Evolutionary conservation across 805 yeast species (phyloP).

Genomic region (Ogataea pilisensis): DNA sequence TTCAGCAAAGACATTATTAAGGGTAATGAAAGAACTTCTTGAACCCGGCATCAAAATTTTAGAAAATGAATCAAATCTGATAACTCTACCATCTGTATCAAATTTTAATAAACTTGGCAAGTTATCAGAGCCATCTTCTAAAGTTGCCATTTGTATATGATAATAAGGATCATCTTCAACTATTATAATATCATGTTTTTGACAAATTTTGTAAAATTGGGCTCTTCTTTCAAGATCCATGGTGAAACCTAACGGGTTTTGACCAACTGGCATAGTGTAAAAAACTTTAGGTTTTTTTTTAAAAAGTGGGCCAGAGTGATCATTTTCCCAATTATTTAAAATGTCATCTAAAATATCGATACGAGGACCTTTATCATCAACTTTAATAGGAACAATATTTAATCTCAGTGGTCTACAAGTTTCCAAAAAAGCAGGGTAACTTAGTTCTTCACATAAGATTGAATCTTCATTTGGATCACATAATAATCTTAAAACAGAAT

Average conservation of each 20-base stretch:
- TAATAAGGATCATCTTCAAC: conserved; percentile 88
- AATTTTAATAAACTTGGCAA: conserved; percentile 62
- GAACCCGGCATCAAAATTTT: conserved; percentile 77
- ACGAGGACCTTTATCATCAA: conserved; percentile 75
- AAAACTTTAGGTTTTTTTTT: conserved; percentile 58
- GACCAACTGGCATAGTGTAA: conserved; percentile 77
- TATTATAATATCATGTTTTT: conserved; percentile 64
- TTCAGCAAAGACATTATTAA: conserved; percentile 51
- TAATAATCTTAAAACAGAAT: conserved; percentile 74
- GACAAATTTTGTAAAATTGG: conserved; percentile 55
- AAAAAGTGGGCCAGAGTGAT: conserved; percentile 15
- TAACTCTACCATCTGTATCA: conserved; percentile 74
- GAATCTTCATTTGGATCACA: conserved; percentile 68
- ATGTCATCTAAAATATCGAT: conserved; percentile 64
- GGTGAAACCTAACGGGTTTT: conserved; percentile 79
- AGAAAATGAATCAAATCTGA: conserved; percentile 75
- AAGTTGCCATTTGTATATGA: conserved; percentile 58
- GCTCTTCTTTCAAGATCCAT: conserved; percentile 54
- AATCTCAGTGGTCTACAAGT: conserved; percentile 72
- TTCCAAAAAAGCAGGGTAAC: conserved; percentile 83
- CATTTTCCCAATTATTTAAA: conserved; percentile 63
- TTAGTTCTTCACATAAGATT: conserved; percentile 75
- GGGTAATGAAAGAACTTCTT: conserved; percentile 70
- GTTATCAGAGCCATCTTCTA: conserved; percentile 41
- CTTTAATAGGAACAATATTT: conserved; percentile 63